A percentile compares a stretch with the other conserved stretches of the same genome.
These are phyloP conservation scores for Monilinia fructigena DNA, from an alignment of 2,329 filamentous ascomycete species.

Conservation along the genomic window DNA sequence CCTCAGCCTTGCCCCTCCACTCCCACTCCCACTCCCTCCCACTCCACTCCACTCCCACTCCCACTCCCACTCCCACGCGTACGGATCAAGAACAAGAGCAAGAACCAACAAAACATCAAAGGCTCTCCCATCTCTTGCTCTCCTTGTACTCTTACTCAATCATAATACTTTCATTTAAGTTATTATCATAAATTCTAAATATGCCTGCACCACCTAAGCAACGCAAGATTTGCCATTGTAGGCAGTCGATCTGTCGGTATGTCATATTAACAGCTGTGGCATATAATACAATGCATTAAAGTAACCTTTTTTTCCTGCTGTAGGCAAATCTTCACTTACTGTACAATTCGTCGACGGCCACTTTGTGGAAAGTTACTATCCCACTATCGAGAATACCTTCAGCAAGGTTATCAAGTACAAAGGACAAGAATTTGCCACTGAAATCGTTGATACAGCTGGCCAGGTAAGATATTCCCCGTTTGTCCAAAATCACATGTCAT, in stretches of 20 bases:
- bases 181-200: neutral
- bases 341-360: slow-evolving; percentile 97
- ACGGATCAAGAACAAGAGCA: neutral
- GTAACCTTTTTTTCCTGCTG: slow-evolving; percentile 1
- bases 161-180: neutral
- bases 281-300: slow-evolving; percentile 24
- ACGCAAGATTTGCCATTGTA: slow-evolving; percentile 93
- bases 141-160: neutral
- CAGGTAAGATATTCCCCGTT: slow-evolving; percentile 57
- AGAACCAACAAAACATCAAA: slow-evolving; percentile 16
- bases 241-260: slow-evolving; percentile 88
- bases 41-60: neutral
- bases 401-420: slow-evolving; percentile 93
- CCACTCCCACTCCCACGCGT: neutral
- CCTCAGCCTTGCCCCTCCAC: slow-evolving; percentile 5
- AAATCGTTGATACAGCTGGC: slow-evolving; percentile 97
- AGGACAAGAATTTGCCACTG: slow-evolving; percentile 88
- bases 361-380: slow-evolving; percentile 99
- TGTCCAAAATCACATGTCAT: slow-evolving; percentile 24
- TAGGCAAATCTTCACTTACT: slow-evolving; percentile 95
- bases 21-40: neutral
- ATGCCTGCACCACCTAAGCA: slow-evolving; percentile 61
- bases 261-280: slow-evolving; percentile 37
- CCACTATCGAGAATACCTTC: slow-evolving; percentile 98
- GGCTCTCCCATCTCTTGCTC: slow-evolving; percentile 9